A percentile compares a stretch with the other conserved stretches of the same genome.
phyloP scores from a whole-genome alignment of 768 basidiomycete genomes.

The Candolleomyces eurysporus region DNA sequence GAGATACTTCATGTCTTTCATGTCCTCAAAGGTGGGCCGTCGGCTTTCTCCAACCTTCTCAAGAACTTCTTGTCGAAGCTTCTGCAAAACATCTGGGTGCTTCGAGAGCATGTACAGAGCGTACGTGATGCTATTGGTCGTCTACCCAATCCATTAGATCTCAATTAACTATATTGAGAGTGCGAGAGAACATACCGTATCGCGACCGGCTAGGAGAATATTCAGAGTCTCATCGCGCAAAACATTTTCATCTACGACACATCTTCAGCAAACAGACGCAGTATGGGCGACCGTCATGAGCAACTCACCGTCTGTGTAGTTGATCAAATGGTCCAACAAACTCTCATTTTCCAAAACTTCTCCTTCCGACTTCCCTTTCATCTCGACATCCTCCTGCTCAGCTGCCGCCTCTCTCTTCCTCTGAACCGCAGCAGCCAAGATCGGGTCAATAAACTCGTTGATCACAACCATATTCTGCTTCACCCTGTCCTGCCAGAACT shows the following conservation, averaged over 20 bases:
- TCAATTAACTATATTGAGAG: background rate
- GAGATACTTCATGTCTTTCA: constrained; percentile 42
- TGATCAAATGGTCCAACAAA: constrained; percentile 44
- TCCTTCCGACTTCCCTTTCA: too few species aligned
- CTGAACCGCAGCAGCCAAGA: constrained; percentile 39
- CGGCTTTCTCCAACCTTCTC: constrained; percentile 30
- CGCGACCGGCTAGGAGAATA: constrained; percentile 43
- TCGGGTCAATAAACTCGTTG: constrained; percentile 44
- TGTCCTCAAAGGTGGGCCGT: constrained; percentile 38
- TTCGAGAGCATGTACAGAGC: constrained; percentile 44
- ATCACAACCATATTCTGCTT: constrained; percentile 39
- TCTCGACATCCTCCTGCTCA: constrained; percentile 17
- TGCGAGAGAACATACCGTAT: constrained; percentile 30
- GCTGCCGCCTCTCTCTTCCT: constrained; percentile 24
- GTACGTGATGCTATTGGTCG: constrained; percentile 42
- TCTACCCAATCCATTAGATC: constrained; percentile 22
- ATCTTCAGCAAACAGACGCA: background rate
- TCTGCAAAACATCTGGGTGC: constrained; percentile 37
- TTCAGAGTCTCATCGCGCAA: constrained; percentile 42
- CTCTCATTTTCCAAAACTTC: constrained; percentile 17
- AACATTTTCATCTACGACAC: constrained; percentile 20
- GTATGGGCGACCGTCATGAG: background rate
- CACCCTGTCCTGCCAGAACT: constrained; percentile 43
- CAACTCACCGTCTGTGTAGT: constrained; percentile 36
- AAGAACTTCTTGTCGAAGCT: constrained; percentile 43